Conservation (phyloP, 2,329 filamentous ascomycete species). For the Huntiella moniliformis region DNA sequence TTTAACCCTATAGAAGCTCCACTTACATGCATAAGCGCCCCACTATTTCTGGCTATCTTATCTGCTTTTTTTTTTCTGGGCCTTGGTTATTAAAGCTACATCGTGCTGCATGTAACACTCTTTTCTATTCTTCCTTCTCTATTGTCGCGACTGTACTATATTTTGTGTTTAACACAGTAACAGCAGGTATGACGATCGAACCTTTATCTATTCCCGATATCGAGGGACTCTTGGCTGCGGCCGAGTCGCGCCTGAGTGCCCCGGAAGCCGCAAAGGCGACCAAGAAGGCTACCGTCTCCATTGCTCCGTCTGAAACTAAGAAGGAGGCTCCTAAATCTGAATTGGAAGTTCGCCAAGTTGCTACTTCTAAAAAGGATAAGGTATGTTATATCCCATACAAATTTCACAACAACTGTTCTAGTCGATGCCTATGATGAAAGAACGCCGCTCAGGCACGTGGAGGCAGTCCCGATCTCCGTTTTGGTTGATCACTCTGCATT, state of each 20-base stretch:
- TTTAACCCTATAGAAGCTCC: neutral
- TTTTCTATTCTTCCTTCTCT: neutral
- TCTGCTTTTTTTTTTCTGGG: neutral
- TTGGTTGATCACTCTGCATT: conserved; percentile 34
- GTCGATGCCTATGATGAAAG: conserved; percentile 22
- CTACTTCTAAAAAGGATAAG: conserved; percentile 13
- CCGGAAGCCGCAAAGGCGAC: conserved; percentile 1
- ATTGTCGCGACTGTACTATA: neutral
- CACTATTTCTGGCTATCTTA: neutral
- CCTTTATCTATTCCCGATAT: conserved; percentile 13
- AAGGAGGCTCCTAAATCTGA: neutral
- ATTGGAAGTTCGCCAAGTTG: conserved; percentile 6
- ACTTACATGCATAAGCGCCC: neutral
- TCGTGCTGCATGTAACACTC: neutral
- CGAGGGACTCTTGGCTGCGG: conserved; percentile 16
- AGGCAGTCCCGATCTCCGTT: conserved; percentile 23
- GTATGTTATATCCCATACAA: conserved; percentile 14
- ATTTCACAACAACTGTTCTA: conserved; percentile 6
- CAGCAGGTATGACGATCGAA: neutral
- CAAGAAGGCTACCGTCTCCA: conserved; percentile 4
- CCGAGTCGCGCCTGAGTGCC: conserved; percentile 5
- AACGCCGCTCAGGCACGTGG: conserved; percentile 20
- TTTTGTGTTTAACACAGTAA: neutral
- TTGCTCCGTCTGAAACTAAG: neutral
- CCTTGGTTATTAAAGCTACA: neutral